Evolutionary conservation across 306 rosid genomes (phyloP), one percentile per base, ranked within the genome.

Genomic region (Cicer yamashitae): DNA sequence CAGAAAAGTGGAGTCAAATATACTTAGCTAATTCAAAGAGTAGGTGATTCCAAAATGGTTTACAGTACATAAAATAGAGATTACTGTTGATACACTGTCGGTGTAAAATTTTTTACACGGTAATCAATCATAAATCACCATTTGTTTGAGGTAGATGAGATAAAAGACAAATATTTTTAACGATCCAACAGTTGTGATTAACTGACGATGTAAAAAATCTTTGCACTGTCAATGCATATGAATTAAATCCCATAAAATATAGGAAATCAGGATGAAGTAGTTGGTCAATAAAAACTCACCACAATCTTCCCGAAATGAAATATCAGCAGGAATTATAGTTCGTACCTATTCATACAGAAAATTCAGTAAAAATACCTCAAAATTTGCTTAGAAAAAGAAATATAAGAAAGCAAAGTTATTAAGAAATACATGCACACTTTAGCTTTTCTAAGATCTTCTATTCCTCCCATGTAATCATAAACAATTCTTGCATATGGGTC

Each of bases 381-480:
- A 57, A 50, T 38, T 10, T 67, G 70, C 71, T 77, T 61, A 79
- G 67, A 3, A 73, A 72, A 71, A 86, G 59, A 43, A 79, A 56
- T 70, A 34, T 44, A 82, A 74, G 58, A 90, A 86, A 84, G 22
- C 60, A 75, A 8, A 47, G 83, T 67, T 69, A 25, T 68, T 40
- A 85, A 83, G 70, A 78, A 57, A 81, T 68, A 75, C 54, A 56
- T 80, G 88, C 89, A 71, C 83, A 89, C 93, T 84, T 88, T 88
- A 70, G 90, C 86, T 53, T 85, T 81, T 75, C 62, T 73, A 77
- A 89, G 76, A 85, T 89, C 96, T 77, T 88, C 89, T 39, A 91
- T 82, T 79, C 97, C 97, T 85, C 88, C 93, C 61, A 79, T 54
- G 85, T 91, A 91, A 79, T 89, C 93, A 43, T 88, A 89, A 39